Percentiles rank a stretch among this genome's conserved stretches.
These are phyloP conservation scores for Fusarium tuaranense DNA, from an alignment of 2,329 filamentous ascomycete genomes.

Conservation along the genomic window DNA sequence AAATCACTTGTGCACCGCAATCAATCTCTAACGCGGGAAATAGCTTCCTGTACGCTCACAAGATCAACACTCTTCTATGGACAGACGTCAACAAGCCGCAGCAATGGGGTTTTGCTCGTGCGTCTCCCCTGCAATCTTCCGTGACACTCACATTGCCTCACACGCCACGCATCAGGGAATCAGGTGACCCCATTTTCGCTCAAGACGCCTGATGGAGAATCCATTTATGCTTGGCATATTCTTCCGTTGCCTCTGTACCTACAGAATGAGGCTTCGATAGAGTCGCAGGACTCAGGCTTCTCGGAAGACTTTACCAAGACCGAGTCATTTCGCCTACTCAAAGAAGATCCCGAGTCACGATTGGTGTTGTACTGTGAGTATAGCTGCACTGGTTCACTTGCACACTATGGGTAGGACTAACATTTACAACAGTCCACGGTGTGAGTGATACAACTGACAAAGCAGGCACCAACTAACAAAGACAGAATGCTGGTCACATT, in stretches of 20 bases:
- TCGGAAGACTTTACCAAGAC: slow-evolving; percentile 66
- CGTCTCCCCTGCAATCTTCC: slow-evolving; percentile 25
- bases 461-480: slow-evolving; percentile 25
- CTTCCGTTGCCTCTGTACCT: slow-evolving; percentile 82
- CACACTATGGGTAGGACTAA: slow-evolving; percentile 17
- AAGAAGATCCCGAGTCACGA: slow-evolving; percentile 70
- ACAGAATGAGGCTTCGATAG: slow-evolving; percentile 74
- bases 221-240: slow-evolving; percentile 90
- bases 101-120: slow-evolving; percentile 87
- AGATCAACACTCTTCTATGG: slow-evolving; percentile 78
- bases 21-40: slow-evolving; percentile 28
- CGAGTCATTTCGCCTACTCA: slow-evolving; percentile 71
- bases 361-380: slow-evolving; percentile 73
- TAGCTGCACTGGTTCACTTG: slow-evolving; percentile 1
- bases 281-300: slow-evolving; percentile 62
- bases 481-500: slow-evolving; percentile 85
- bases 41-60: slow-evolving; percentile 87
- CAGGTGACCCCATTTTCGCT: slow-evolving; percentile 91
- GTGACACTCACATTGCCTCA: slow-evolving; percentile 12
- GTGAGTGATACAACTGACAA: slow-evolving; percentile 57
- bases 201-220: slow-evolving; percentile 78
- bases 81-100: slow-evolving; percentile 81
- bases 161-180: slow-evolving; percentile 67
- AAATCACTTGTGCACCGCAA: slow-evolving; percentile 16
- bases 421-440: slow-evolving; percentile 65